Evolutionary conservation across 192 early-diverging fungal genomes (phyloP), one percentile per base, ranked within the genome.

Genomic region (Coemansia sp.): DNA sequence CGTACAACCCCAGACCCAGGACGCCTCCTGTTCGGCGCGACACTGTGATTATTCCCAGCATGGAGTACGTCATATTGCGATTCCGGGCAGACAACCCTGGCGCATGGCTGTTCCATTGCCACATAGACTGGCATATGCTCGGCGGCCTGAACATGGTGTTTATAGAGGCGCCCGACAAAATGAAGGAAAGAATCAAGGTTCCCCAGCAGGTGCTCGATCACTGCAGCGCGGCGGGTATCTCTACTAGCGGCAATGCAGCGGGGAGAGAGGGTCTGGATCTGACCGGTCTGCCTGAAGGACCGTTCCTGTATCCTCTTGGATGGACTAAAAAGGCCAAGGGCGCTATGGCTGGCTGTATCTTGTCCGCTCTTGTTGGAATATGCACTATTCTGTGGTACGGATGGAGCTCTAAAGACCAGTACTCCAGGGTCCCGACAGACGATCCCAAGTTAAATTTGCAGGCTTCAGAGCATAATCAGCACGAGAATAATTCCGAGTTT

Each of bases 41-140:
- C 71, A 91, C 90, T 5, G 85, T 94, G n/a, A 73, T 84, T 6
- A 85, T 94, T 5, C 90, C 90, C 11, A 82, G 82, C 61, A 81
- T 86, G 75, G 84, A 90, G 61, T 91, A 88, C 64, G 85, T 86
- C 8, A 84, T 91, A 7, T 71, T 96, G 69, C 86, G 93, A 36
- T 93, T 93, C 83, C 64, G 84, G 34, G 90, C 91, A 8, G 89
- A 94, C 73, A 95, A 95, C 78, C 90, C 92, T 11, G 93, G 93
- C 52, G 84, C 86, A 11, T 94, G 91, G 92, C 74, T 92, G 59
- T 87, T 94, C 85, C 95, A 95, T 80, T 96, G 95, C 81, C 95
- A 95, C 70, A 78, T 78, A 3, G 76, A 81, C 38, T 87, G 75
- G 78, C 85, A 86, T 39, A 80, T 93, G 58, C 83, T 87, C 65